These are phyloP conservation scores for Hura crepitans DNA, from an alignment of 441 rosid genomes.

Conservation along the genomic window DNA sequence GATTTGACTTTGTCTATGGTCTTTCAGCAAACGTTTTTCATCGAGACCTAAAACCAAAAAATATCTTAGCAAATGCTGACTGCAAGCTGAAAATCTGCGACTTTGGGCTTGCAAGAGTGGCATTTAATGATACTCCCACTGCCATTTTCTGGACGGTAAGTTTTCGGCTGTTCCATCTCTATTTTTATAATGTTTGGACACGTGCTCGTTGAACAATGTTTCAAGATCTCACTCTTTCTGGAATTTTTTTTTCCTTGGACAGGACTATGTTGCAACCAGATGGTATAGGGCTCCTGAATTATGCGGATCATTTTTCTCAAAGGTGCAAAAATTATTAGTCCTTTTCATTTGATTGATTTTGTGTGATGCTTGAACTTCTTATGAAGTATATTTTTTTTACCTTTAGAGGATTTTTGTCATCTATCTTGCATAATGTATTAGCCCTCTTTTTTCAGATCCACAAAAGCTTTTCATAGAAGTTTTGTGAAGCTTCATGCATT, in stretches of 20 bases:
- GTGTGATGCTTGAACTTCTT: background rate
- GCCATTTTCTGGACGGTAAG: slow-evolving; percentile 95
- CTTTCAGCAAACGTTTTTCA: slow-evolving; percentile 88
- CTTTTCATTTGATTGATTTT: slow-evolving; percentile 29
- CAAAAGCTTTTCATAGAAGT: background rate
- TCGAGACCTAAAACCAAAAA: slow-evolving; percentile 87
- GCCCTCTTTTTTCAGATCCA: background rate
- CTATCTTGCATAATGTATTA: background rate
- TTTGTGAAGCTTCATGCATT: background rate
- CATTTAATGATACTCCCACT: slow-evolving; percentile 90
- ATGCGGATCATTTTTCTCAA: slow-evolving; percentile 92
- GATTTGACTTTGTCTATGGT: slow-evolving; percentile 13
- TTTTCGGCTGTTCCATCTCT: slow-evolving; percentile 13
- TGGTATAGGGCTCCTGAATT: slow-evolving; percentile 97
- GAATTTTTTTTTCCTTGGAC: background rate
- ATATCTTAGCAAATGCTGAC: slow-evolving; percentile 92
- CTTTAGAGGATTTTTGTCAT: background rate
- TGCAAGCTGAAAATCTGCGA: slow-evolving; percentile 95
- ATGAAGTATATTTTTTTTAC: no score
- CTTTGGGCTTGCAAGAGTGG: slow-evolving; percentile 95
- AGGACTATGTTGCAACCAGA: slow-evolving; percentile 96
- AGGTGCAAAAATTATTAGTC: slow-evolving; percentile 40
- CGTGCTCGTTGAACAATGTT: slow-evolving; percentile 2
- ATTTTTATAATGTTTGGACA: background rate
- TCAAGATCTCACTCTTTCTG: slow-evolving; percentile 1